Evolutionary conservation across 2,329 filamentous ascomycete genomes (phyloP), one percentile per base, ranked within the genome.

Genomic region (Botrytis fabae): DNA sequence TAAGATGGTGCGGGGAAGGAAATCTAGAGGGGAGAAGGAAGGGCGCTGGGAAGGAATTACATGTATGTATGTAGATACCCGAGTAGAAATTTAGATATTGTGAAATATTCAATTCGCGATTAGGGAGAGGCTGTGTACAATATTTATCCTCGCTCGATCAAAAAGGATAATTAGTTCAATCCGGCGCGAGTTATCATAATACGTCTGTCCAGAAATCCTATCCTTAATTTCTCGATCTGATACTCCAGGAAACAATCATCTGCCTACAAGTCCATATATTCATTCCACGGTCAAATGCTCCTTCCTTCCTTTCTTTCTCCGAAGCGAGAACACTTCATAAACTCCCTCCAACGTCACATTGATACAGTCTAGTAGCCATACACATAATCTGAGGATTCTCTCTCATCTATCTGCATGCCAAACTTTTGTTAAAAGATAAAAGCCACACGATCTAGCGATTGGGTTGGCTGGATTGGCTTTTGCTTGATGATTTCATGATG

Each of bases 401-500:
- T 57, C n/a, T 25, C 16, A 4, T 18, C n/a, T 32, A 2, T 28
- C n/a, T 32, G 2, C 2, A 16, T 18, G 6, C 8, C 16, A 28
- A 28, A 28, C 14, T 57, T 18, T 57, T 28, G 5, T 18, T 18
- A 28, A 60, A 68, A 66, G 48, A 57, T 79, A 76, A 79, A 76
- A 79, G 77, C 74, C 77, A 77, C 76, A 79, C 76, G 78, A 78
- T 78, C 78, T 78, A 79, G 77, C 77, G 76, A 78, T 78, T 79
- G 78, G 78, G 78, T 77, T 79, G 77, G 71, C 76, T 74, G 74
- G 77, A 76, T 74, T 51, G 44, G 46, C 63, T 68, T 57, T 22
- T 38, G 40, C 28, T 35, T 35, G 61, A 63, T 44, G 38, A 4
- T 66, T 66, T 16, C 14, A 25, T 44, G 5, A 6, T 61, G 5